Percentiles rank a stretch among this genome's conserved stretches.
Evolutionary conservation across 1,284 basidiomycete genomes (phyloP).

Genomic region (Microbotryum intermedium): DNA sequence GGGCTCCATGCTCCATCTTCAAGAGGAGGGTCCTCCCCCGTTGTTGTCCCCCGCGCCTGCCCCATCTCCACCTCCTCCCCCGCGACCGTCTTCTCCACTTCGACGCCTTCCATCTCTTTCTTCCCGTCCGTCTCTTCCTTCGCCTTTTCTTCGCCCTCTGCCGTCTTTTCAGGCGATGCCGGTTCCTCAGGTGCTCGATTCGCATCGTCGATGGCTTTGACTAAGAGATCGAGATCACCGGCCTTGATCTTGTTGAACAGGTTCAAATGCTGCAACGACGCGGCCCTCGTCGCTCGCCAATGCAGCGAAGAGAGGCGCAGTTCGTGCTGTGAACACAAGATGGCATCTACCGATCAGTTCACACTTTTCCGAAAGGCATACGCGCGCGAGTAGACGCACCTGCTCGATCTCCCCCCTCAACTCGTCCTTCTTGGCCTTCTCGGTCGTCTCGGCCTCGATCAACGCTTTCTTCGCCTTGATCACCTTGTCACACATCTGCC

Average conservation of each 20-base stretch:
- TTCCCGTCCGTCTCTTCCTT: not conserved
- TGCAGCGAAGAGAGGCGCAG: slow-evolving; percentile 13
- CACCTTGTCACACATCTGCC: slow-evolving; percentile 2
- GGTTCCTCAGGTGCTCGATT: not conserved
- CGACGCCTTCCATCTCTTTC: not conserved
- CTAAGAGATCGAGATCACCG: slow-evolving; percentile 8
- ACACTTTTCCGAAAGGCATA: not conserved
- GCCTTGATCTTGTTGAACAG: slow-evolving; percentile 21
- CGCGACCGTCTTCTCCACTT: not conserved
- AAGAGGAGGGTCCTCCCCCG: too few species aligned
- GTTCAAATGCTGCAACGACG: slow-evolving; percentile 13
- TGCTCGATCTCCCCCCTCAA: slow-evolving; percentile 1
- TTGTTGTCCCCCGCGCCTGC: not conserved
- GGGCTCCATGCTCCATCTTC: too few species aligned
- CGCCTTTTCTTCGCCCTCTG: not conserved
- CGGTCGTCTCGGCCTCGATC: slow-evolving; percentile 2
- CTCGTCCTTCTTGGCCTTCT: slow-evolving; percentile 1
- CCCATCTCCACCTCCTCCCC: not conserved
- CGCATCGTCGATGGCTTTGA: slow-evolving; percentile 4
- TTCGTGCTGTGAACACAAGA: not conserved
- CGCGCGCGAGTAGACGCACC: not conserved
- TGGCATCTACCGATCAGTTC: not conserved
- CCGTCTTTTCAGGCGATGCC: not conserved
- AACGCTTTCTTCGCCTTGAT: not conserved
- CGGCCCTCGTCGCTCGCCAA: slow-evolving; percentile 26